These are phyloP conservation scores for Oleoguttula mirabilis DNA, from an alignment of 495 filamentous ascomycete genomes.

Conservation along the genomic window DNA sequence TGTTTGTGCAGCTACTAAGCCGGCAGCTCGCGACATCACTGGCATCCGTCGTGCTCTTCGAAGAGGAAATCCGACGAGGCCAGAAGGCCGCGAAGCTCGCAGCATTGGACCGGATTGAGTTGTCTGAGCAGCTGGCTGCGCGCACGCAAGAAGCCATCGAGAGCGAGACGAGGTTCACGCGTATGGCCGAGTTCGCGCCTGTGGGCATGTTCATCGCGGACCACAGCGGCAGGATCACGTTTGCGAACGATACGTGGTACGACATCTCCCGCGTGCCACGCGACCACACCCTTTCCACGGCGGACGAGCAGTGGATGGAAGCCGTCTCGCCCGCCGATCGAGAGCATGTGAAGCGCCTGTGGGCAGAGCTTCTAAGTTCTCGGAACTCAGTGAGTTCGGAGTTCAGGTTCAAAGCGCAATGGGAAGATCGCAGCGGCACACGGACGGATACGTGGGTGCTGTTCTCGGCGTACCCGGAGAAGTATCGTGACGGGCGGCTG, in stretches of 20 bases:
- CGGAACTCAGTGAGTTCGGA: constrained; percentile 48
- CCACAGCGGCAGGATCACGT: constrained; percentile 47
- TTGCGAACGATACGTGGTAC: constrained; percentile 63
- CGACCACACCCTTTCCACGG: constrained; percentile 27
- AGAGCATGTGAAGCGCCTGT: constrained; percentile 39
- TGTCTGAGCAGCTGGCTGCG: constrained; percentile 53
- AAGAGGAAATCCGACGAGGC: constrained; percentile 59
- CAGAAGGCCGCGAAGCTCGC: constrained; percentile 53
- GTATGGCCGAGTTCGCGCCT: constrained; percentile 62
- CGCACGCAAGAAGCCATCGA: constrained; percentile 57
- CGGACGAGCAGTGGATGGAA: constrained; percentile 50
- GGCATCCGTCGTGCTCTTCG: constrained; percentile 59
- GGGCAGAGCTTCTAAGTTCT: constrained; percentile 45
- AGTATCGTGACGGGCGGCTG: constrained; percentile 39
- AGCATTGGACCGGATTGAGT: constrained; percentile 50
- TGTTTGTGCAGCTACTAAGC: constrained; percentile 57
- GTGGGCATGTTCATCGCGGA: constrained; percentile 64
- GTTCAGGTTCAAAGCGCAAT: constrained; percentile 54
- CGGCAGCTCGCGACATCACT: constrained; percentile 58
- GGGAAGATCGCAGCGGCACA: constrained; percentile 45
- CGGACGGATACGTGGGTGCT: constrained; percentile 56
- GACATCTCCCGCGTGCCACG: constrained; percentile 49
- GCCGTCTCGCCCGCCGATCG: constrained; percentile 51
- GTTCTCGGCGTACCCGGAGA: constrained; percentile 59
- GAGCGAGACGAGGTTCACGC: constrained; percentile 58